Base-by-base conservation (phyloP, 805 yeast species). In the Teunomyces cretensis region DNA sequence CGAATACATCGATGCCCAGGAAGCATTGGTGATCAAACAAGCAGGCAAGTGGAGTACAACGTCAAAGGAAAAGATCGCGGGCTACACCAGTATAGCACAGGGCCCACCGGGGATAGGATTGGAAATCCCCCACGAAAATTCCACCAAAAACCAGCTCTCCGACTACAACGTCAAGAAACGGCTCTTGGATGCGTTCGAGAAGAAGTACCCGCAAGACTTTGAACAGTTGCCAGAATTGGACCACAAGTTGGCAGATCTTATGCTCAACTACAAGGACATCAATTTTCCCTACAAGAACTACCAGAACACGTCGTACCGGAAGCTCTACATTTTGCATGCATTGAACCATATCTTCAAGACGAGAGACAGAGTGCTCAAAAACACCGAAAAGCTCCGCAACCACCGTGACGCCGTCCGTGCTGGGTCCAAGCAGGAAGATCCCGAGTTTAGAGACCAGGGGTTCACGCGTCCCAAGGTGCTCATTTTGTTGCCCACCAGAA, bases 381-480 rank as follows among this genome's bases (percentile, higher is more conserved):
- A 94, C 67, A 89, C 84, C 53, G 77, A 79, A 41, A 81, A 80
- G 53, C 52, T 83, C 15, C 65, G 71, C 26, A 53, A 62, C 13
- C 70, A 69, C 45, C 73, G 72, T 47, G 79, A 72, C 30, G 60
- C 67, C 14, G 70, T 68, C 2, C 51, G 49, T 11, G 57, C 55
- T 2, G 42, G 39, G 1, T 24, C 40, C 13, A 28, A 16, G 4
- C 33, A 33, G 6, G 58, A 61, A 53, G 83, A 78, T 48, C 79
- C 79, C 9, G 95, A 88, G 55, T 75, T 77, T 51, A 71, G 96
- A 45, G 99, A 94, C 62, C 98, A 94, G 64, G 98, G 99, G 24
- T 94, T 89, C 62, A 91, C 97, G 0, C 76, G 98, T 50, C 96
- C 99, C 1, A 91, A 90, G 57, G 90, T 86, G 1, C 67, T 94